Conservation (phyloP, 495 filamentous ascomycete species). For the Letharia lupina region DNA sequence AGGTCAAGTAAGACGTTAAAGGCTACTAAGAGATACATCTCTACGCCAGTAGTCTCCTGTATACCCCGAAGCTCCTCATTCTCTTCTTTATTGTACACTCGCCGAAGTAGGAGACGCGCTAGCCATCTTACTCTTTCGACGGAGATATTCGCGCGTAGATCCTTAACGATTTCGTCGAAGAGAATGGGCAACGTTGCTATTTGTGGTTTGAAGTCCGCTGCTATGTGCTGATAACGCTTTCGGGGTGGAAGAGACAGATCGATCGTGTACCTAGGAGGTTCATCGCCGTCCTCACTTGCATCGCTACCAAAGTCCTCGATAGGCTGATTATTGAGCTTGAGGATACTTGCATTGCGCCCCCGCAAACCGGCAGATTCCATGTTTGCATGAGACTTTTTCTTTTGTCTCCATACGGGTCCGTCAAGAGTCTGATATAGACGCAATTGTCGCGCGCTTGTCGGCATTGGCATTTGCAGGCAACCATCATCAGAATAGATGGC, state of each 20-base stretch:
- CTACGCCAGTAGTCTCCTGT: conserved; percentile 40
- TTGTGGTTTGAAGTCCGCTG: conserved; percentile 35
- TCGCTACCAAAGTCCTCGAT: neutral
- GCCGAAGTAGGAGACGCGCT: conserved; percentile 38
- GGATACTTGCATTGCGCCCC: neutral
- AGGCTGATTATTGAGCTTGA: neutral
- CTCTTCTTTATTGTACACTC: conserved; percentile 48
- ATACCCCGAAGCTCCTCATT: conserved; percentile 55
- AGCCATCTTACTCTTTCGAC: conserved; percentile 31
- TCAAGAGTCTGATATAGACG: neutral
- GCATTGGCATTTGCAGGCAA: neutral
- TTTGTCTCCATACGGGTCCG: neutral
- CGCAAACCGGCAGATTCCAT: conserved; percentile 11
- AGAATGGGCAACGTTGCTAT: conserved; percentile 37
- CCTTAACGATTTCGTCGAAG: conserved; percentile 40
- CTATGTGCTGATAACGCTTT: conserved; percentile 46
- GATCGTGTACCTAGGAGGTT: conserved; percentile 42
- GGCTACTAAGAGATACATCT: conserved; percentile 51
- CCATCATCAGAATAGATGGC: neutral
- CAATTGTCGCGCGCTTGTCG: conserved; percentile 3
- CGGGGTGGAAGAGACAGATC: conserved; percentile 50
- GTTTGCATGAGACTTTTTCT: neutral
- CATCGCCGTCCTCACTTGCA: neutral
- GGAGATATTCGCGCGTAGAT: conserved; percentile 26
- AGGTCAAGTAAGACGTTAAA: conserved; percentile 56